Base-by-base conservation (phyloP, 169 alveolate species). In the Cryptosporidium ryanae region DNA sequence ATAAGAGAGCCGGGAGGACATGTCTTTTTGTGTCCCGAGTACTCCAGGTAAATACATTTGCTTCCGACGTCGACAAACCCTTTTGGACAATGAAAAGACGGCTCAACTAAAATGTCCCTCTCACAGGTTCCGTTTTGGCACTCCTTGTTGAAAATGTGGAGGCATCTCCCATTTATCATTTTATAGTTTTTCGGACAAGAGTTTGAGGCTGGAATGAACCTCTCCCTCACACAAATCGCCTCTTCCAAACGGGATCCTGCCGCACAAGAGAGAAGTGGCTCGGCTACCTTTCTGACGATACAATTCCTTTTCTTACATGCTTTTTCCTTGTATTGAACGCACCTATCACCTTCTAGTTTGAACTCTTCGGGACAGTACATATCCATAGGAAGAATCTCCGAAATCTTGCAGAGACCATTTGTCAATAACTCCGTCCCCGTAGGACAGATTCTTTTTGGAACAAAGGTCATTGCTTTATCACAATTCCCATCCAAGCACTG, bases 51-150 rank as follows among this genome's bases (percentile, higher is more conserved):
- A 25, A 59, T 38, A 12, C 84, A 76, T 18, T 55, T 76, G 43
- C 57, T 61, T 13, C 71, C 84, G 21, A 59, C 44, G 13, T 76
- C 84, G 5, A 61, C 84, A 46, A 76, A 76, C 25, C 84, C 84
- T 46, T 55, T 76, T 57, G 84, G 84, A 38, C 84, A 76, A 1
- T 25, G 43, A 18, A 38, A 32, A 32, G n/a, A 7, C 2, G 84
- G 76, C 2, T 76, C 76, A 18, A 76, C 8, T 34, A 18, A 43
- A 21, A 59, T 55, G 29, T 43, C 43, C 38, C 48, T 76, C 57
- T 76, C 76, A 46, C 84, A 76, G 15, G 57, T 25, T 6, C 38
- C 2, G 38, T 76, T 61, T 23, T 70, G 84, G 18, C 84, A 76
- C 32, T 76, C 84, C 27, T 76, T 76, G 31, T 55, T 55, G 18